phyloP scores from a whole-genome alignment of 1,284 basidiomycete species.

The Malassezia equina region DNA sequence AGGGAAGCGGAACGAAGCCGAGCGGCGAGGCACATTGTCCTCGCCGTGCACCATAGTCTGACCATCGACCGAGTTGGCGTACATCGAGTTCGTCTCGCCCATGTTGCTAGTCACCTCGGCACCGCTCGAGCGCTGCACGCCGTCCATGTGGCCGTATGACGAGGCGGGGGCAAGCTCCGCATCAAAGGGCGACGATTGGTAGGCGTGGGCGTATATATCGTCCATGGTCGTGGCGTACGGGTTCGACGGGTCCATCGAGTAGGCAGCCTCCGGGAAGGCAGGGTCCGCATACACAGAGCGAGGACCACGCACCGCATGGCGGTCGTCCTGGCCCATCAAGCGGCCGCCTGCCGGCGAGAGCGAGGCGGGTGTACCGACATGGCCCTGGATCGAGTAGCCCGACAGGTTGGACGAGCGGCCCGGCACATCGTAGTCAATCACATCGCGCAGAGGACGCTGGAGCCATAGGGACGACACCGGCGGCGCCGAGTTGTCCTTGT shows the following conservation, averaged over 20 bases:
- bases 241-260: neutral
- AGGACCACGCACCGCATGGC: constrained; percentile 14
- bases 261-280: neutral
- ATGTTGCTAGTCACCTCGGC: constrained; percentile 8
- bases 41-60: constrained; percentile 9
- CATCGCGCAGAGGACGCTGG: constrained; percentile 10
- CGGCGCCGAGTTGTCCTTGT: constrained; percentile 3
- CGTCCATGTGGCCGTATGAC: constrained; percentile 22
- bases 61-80: constrained; percentile 9
- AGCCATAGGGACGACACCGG: constrained; percentile 18
- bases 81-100: neutral
- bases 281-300: constrained; percentile 2
- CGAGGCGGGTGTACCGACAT: constrained; percentile 5
- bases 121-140: constrained; percentile 22
- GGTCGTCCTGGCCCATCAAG: constrained; percentile 5
- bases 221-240: neutral
- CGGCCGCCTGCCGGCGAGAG: constrained; percentile 12
- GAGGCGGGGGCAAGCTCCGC: constrained; percentile 19
- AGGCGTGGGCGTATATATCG: neutral
- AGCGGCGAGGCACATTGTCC: neutral
- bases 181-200: neutral
- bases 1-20: constrained; percentile 17
- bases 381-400: neutral
- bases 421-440: neutral
- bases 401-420: neutral